These are phyloP conservation scores for Bolboschoenoplectus hybrid DNA, from an alignment of 202 grass and related monocot species.

Conservation along the genomic window DNA sequence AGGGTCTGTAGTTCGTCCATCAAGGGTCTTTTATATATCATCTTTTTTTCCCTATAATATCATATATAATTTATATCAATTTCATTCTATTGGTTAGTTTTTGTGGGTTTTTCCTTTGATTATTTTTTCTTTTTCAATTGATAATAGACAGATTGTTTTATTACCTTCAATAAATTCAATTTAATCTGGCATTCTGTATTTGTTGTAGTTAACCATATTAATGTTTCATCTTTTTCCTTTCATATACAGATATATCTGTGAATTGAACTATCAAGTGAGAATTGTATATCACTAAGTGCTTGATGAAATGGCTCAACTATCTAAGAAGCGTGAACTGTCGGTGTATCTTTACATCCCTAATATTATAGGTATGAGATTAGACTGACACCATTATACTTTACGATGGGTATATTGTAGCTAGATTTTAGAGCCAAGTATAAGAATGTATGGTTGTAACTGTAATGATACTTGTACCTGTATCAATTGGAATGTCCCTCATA, in stretches of 20 bases:
- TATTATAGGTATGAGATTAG: conserved; percentile 59
- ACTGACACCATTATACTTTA: background rate
- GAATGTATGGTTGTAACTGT: conserved; percentile 1
- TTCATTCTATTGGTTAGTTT: background rate
- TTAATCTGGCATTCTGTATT: background rate
- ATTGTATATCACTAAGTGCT: conserved; percentile 1
- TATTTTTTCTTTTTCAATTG: background rate
- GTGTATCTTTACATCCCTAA: conserved; percentile 96
- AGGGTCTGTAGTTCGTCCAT: background rate
- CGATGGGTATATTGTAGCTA: background rate
- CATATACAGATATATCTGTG: background rate
- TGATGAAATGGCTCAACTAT: conserved; percentile 45
- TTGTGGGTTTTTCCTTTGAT: background rate
- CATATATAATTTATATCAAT: background rate
- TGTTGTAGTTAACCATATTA: background rate
- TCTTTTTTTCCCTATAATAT: background rate
- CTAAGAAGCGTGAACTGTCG: conserved; percentile 43
- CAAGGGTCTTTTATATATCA: background rate
- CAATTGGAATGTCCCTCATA: background rate
- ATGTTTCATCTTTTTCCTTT: background rate
- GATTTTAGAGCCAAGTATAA: conserved; percentile 21
- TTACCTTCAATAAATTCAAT: background rate
- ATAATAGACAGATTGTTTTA: background rate
- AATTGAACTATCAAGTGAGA: conserved; percentile 20
- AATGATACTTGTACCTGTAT: background rate